A percentile compares a stretch with the other conserved stretches of the same genome.
phyloP scores from a whole-genome alignment of 2,329 filamentous ascomycete species.

The Fusarium sambucinum region DNA sequence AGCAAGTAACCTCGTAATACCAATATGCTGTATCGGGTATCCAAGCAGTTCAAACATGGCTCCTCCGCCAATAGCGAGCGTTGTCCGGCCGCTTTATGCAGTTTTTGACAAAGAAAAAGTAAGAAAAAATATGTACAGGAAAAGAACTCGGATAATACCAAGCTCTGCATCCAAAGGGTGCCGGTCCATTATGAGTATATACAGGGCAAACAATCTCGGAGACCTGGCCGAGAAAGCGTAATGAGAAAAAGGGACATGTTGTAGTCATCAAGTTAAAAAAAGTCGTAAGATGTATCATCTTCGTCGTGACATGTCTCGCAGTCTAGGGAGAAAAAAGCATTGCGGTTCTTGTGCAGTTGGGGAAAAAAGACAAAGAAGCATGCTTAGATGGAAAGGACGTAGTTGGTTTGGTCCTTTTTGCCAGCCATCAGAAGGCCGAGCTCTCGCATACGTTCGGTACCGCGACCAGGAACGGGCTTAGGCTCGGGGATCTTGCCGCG shows the following conservation, averaged over 20 bases:
- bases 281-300: conserved; percentile 36
- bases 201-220: conserved; percentile 32
- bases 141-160: conserved; percentile 17
- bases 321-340: conserved; percentile 18
- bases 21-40: conserved; percentile 52
- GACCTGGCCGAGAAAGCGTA: conserved; percentile 28
- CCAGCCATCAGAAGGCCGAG: conserved; percentile 90
- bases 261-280: conserved; percentile 37
- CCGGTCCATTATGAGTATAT: conserved; percentile 39
- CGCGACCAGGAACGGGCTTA: conserved; percentile 82
- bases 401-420: conserved; percentile 78
- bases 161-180: conserved; percentile 1
- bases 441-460: conserved; percentile 86
- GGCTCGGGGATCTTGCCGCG: conserved; percentile 73
- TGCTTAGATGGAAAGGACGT: conserved; percentile 78
- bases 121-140: conserved; percentile 42
- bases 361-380: conserved; percentile 6
- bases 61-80: conserved; percentile 42
- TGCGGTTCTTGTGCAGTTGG: conserved; percentile 11
- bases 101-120: conserved; percentile 32
- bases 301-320: conserved; percentile 33
- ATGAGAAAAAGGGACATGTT: conserved; percentile 30
- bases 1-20: conserved; percentile 43
- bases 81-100: conserved; percentile 47
- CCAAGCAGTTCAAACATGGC: conserved; percentile 47